Base-by-base conservation (phyloP, 2,329 filamentous ascomycete species). In the Trichoderma endophyticum region DNA sequence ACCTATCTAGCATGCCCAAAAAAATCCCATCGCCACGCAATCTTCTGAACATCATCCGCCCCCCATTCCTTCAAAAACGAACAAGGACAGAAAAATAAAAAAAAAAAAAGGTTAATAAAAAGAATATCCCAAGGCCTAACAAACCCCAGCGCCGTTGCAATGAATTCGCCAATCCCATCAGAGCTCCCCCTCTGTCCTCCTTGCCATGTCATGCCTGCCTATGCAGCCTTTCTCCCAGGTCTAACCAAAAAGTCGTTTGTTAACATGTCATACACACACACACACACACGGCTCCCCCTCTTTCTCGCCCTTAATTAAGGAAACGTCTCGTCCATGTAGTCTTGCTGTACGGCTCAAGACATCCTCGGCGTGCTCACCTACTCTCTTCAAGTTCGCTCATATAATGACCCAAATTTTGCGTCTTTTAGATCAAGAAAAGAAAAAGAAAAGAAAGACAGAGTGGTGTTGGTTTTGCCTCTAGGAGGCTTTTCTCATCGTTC, bases 91-190 rank as follows among this genome's bases (percentile, higher is more conserved):
- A 24, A 68, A 43, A 28, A 48, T 14, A 32, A 21, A 21, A 21
- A 32, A 21, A 21, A 32, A 56, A 36, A 26, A 43, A 61, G 4
- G 12, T 28, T 39, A 66, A 66, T 2, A 30, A 56, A 36, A 51
- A 60, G 8, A 43, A 39, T 51, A 66, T 26, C 39, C 43, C 57
- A 67, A 63, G 57, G 43, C 64, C 70, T 39, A 54, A 51, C 70
- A 68, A 56, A 72, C 70, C 39, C 56, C 57, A 63, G 70, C 70
- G 70, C 70, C 70, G 57, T 72, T 72, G 64, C 70, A 72, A 68
- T 72, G 70, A 64, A 57, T 67, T 68, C 64, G 32, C 65, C 43
- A 66, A 24, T 62, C 70, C 64, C 56, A 30, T 61, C 63, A 30
- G 39, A 64, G 61, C 63, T 62, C 30, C n/a, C 54, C 60, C 34